phyloP scores from a whole-genome alignment of 129 eudicot species.

The Silybum marianum region DNA sequence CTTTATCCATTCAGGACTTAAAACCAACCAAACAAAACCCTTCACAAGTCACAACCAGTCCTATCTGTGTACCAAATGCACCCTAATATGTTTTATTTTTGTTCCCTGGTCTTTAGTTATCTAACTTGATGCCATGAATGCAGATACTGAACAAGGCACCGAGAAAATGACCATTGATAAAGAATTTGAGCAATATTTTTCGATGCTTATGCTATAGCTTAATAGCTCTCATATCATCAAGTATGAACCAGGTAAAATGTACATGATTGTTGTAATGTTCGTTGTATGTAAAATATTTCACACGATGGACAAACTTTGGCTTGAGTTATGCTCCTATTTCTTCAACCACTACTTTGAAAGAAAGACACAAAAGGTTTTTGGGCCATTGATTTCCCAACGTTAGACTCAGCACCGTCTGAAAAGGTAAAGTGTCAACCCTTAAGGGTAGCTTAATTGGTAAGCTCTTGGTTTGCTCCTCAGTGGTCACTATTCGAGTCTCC shows the following conservation, averaged over 20 bases:
- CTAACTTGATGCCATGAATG: constrained; percentile 24
- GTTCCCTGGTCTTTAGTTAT: neutral
- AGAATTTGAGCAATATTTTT: constrained; percentile 91
- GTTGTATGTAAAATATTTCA: constrained; percentile 16
- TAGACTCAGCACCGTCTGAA: neutral
- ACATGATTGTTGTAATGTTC: neutral
- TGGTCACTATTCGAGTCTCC: neutral
- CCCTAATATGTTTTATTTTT: neutral
- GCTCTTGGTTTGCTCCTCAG: neutral
- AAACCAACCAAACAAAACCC: no score
- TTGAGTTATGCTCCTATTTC: neutral
- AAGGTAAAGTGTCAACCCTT: neutral
- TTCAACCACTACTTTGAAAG: neutral
- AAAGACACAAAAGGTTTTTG: neutral
- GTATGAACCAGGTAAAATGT: constrained; percentile 2
- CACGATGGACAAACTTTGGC: neutral
- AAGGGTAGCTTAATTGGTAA: neutral
- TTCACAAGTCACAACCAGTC: no score
- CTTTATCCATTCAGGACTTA: no score
- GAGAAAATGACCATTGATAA: constrained; percentile 75
- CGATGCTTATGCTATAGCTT: constrained; percentile 72
- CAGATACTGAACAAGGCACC: constrained; percentile 53
- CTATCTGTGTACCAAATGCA: neutral
- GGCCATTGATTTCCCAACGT: neutral
- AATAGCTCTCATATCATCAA: constrained; percentile 29